Base-by-base conservation (phyloP, 2,329 filamentous ascomycete genomes). In the Phialocephala subalpina region DNA sequence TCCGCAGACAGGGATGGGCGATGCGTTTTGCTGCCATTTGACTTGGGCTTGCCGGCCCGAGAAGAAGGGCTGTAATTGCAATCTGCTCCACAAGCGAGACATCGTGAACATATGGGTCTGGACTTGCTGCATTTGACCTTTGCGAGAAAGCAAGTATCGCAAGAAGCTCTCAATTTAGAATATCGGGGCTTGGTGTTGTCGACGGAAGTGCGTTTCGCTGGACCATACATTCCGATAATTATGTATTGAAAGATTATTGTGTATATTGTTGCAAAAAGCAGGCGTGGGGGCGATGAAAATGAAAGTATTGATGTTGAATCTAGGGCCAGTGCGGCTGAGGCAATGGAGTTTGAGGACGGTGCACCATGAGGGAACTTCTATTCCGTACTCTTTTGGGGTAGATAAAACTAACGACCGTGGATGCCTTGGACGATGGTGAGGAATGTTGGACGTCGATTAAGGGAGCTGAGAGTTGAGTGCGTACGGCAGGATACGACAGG, bases 51-150 rank as follows among this genome's bases (percentile, higher is more conserved):
- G 38, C 83, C 83, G 1, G 81, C 79, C 60, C 83, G 78, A 69
- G 81, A 83, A 0, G 84, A 86, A 1, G 83, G 84, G 18, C 83
- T 85, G 69, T 86, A 86, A 9, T 79, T 80, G 69, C 84, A 86
- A 57, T 83, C 78, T 47, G 81, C 79, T 8, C 84, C 84, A 52
- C 80, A 83, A 2, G 80, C 73, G 2, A 86, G 77, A 67, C 84
- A 86, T 47, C 84, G 79, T n/a, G 80, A 80, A 73, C 84, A 86
- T 58, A 85, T 80, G 1, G 84, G 84, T n/a, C 82, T 77, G 2
- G 78, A 77, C 69, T 86, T 86, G 67, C 82, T 84, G 74, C 84
- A 86, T 71, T 86, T 86, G 75, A 86, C 83, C 72, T 86, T 86
- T 67, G 84, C 84, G 22, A 84, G 75, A 73, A 86, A 85, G 75